These are phyloP conservation scores for Rhizophagus sp. DNA, from an alignment of 192 early-diverging fungal genomes.

Conservation along the genomic window DNA sequence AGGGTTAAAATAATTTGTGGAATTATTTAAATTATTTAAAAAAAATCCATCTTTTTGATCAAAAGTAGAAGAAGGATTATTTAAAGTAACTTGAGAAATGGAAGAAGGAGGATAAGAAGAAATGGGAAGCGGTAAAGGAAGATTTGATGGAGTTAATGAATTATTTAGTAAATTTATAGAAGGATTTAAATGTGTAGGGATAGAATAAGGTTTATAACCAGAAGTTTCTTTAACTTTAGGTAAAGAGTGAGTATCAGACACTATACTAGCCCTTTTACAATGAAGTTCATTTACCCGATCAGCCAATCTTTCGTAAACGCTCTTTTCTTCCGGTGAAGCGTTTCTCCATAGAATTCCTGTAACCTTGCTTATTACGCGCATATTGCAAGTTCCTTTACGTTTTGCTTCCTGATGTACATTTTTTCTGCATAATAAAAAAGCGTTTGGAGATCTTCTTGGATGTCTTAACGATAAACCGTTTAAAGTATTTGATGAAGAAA, in stretches of 20 bases:
- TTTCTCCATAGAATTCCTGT: conserved; percentile 9
- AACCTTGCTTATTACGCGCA: conserved; percentile 20
- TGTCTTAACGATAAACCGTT: neutral
- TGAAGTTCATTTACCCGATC: neutral
- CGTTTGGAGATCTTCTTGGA: neutral
- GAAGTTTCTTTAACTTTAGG: neutral
- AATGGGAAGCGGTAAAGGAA: neutral
- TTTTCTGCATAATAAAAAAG: conserved; percentile 13
- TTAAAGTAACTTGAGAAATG: neutral
- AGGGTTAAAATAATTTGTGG: neutral
- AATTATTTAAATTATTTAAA: neutral
- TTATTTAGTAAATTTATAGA: neutral
- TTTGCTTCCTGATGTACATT: conserved; percentile 13
- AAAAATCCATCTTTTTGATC: neutral
- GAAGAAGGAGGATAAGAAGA: neutral
- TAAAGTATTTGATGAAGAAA: conserved; percentile 2
- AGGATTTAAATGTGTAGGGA: neutral
- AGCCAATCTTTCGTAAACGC: conserved; percentile 5
- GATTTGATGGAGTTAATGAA: neutral
- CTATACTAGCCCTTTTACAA: neutral
- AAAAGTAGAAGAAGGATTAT: neutral
- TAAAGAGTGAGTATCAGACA: neutral
- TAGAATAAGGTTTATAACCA: neutral
- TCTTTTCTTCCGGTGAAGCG: conserved; percentile 6
- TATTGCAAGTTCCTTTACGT: neutral